These are phyloP conservation scores for Nemania sp. DNA, from an alignment of 2,329 filamentous ascomycete species.

Conservation along the genomic window DNA sequence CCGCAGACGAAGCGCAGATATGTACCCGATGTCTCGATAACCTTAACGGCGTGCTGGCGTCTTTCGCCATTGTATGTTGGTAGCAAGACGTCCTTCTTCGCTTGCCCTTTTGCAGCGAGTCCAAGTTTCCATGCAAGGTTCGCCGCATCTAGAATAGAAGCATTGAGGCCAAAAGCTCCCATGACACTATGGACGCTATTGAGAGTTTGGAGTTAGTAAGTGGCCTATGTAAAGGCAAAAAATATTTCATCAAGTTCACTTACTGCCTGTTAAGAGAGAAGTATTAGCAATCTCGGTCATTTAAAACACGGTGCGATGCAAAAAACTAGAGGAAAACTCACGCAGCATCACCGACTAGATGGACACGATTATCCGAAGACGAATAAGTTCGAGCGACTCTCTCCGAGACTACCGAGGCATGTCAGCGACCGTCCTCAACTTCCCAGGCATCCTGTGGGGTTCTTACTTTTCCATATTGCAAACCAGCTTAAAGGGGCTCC, in stretches of 20 bases:
- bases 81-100: conserved; percentile 30
- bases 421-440: background rate
- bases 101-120: conserved; percentile 30
- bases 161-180: conserved; percentile 43
- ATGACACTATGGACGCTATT: conserved; percentile 39
- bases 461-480: conserved; percentile 40
- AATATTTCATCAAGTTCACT: background rate
- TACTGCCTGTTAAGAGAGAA: background rate
- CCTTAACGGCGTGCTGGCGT: conserved; percentile 27
- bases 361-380: conserved; percentile 37
- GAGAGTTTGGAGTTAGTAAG: background rate
- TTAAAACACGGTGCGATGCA: background rate
- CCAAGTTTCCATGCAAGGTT: conserved; percentile 44
- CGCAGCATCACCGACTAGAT: conserved; percentile 40
- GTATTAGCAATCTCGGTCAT: background rate
- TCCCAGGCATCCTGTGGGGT: background rate
- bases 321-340: conserved; percentile 21
- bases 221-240: background rate
- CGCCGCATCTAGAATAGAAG: conserved; percentile 41
- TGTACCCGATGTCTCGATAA: conserved; percentile 27
- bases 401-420: conserved; percentile 35
- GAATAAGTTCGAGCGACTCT: conserved; percentile 40
- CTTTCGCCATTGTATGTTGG: conserved; percentile 40
- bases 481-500: conserved; percentile 41
- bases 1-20: conserved; percentile 35